Base-by-base conservation (phyloP, 2,329 filamentous ascomycete species). In the Aspergillus novofumigatus region DNA sequence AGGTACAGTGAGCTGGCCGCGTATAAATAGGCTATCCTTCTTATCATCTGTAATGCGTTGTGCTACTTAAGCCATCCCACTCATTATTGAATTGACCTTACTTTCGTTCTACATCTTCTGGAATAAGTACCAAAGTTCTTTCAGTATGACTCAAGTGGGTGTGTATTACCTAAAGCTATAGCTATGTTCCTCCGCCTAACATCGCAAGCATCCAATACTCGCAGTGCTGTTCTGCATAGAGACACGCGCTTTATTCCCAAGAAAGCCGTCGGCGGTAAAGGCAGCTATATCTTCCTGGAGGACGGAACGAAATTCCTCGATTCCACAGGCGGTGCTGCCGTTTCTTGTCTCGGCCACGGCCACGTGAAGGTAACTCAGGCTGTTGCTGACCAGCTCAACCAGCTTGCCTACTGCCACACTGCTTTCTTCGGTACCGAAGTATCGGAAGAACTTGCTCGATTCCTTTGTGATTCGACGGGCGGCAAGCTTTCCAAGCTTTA, bases 321-420 rank as follows among this genome's bases (percentile, higher is more conserved):
- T 69, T 87, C 85, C 1, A 89, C 86, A 21, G 83, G 87, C 28
- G 90, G 90, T 21, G 87, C 90, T 3, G 88, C 87, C 23, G 89
- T 92, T 3, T 80, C 85, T 9, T 87, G 86, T 67, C 75, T 93
- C 9, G 90, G 90, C 6, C 86, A 91, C 64, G 85, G 83, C 29
- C 81, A 87, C 58, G 66, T 78, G 45, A 78, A 86, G 50, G 83
- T 92, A 11, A 77, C 78, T 11, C 75, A 81, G 2, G 88, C 86
- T 0, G 80, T 91, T 44, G 71, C 76, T 4, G 65, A 78, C 11
- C 88, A 91, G 64, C 76, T 88, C 61, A 77, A 81, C 50, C 72
- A 83, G 48, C 75, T 88, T 0, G 76, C 79, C 0, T 90, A 88
- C 52, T 82, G 83, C 29, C 79, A 84, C 48, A 81, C 84, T 0